Percentiles rank a stretch among this genome's conserved stretches.
These are phyloP conservation scores for Heteromeles arbutifolia DNA, from an alignment of 306 rosid species.

Conservation along the genomic window DNA sequence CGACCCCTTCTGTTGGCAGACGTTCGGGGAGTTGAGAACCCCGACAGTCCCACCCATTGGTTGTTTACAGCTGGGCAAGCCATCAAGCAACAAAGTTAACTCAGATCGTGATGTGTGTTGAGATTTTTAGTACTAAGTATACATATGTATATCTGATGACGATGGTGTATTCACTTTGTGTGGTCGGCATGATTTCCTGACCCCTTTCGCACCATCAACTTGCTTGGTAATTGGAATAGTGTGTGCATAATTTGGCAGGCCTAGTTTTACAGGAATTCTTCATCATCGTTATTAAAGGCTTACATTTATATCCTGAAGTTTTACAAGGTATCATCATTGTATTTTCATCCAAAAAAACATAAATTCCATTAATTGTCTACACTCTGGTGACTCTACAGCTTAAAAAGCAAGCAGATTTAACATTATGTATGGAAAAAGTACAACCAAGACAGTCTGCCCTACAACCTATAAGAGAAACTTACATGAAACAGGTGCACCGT, in stretches of 20 bases:
- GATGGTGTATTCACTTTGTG: slow-evolving; percentile 36
- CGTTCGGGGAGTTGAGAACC: slow-evolving; percentile 76
- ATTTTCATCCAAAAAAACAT: neutral
- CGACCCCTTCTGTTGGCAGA: slow-evolving; percentile 87
- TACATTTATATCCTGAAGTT: slow-evolving; percentile 10
- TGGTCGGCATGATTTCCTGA: slow-evolving; percentile 47
- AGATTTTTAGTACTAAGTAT: slow-evolving; percentile 10
- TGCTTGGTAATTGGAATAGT: slow-evolving; percentile 19
- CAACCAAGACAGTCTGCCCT: too few species aligned
- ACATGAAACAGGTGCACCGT: neutral
- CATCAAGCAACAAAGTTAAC: slow-evolving; percentile 64
- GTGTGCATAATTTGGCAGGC: slow-evolving; percentile 39
- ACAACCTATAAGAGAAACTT: neutral
- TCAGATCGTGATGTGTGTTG: slow-evolving; percentile 63
- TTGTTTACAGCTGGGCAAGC: slow-evolving; percentile 83
- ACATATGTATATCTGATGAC: neutral
- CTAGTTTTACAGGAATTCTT: slow-evolving; percentile 37
- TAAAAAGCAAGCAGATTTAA: neutral
- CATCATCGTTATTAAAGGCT: slow-evolving; percentile 18
- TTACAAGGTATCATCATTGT: slow-evolving; percentile 16
- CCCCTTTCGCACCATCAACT: slow-evolving; percentile 44
- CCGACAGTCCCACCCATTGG: slow-evolving; percentile 79
- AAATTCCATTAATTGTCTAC: neutral
- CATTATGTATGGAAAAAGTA: neutral
- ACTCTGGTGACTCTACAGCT: neutral